Base-by-base conservation (phyloP, 1,284 basidiomycete species). In the Macrocybe sp. region DNA sequence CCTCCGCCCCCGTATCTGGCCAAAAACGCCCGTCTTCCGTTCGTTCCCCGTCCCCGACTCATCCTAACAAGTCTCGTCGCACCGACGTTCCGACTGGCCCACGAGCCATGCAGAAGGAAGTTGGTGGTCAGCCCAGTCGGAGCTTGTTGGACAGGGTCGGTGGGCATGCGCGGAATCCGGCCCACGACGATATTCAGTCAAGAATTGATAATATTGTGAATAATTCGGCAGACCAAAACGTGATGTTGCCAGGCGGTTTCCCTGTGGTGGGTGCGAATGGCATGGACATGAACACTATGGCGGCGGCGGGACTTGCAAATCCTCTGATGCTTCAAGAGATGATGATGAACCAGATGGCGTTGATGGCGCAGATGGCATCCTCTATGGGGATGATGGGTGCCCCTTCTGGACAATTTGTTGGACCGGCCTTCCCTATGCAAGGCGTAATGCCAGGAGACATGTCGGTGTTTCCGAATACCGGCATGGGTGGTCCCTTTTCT, bases 311-410 rank as follows among this genome's bases (percentile, higher is more conserved):
- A 45, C 78, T 79, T 75, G 66, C 75, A 41, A 88, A 85, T 57
- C 83, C 85, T 38, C 57, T 89, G 55, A 69, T 86, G 69, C 61
- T 89, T 50, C 87, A 90, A 65, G 88, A 90, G 65, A 83, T 90
- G 75, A 83, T 90, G 80, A 83, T 88, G 80, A 86, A 77, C 64
- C 85, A 89, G 62, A 89, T 90, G 85, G 84, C 86, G 38, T 72
- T 90, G 56, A 89, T 90, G 86, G 80, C 84, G 33, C 88, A 89
- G 64, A 84, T 89, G 77, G 83, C 84, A 22, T 75, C 80, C 28
- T 78, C 76, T 11, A 81, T 88, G 74, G 87, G 84, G 14, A 82
- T 89, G 63, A 71, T 86, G 56, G 79, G 76, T 58, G 76, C 78
- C 33, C 62, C 69, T 12, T 66, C 74, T 14, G 73, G 72, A 8